Evolutionary conservation across 768 basidiomycete species (phyloP).

Genomic region (Aureoboletus auriporus): DNA sequence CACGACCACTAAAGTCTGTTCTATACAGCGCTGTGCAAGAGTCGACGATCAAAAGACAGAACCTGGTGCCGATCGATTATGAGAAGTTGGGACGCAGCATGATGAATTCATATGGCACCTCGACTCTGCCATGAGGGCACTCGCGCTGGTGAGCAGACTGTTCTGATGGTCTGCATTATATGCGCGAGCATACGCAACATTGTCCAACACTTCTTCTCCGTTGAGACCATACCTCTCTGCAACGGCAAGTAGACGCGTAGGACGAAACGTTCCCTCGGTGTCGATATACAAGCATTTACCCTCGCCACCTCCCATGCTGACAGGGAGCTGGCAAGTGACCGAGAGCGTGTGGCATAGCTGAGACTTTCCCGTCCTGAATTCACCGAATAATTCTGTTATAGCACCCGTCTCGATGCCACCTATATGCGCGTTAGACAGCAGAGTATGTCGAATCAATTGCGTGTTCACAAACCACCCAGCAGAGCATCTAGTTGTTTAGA

Average conservation of each 20-base stretch:
- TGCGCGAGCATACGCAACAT: constrained; percentile 96
- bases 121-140: constrained; percentile 99
- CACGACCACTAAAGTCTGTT: constrained; percentile 93
- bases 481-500: constrained; percentile 95
- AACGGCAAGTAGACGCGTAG: constrained; percentile 88
- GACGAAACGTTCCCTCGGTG: constrained; percentile 98
- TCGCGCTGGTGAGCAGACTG: constrained; percentile 82
- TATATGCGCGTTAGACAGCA: constrained; percentile 28
- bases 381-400: constrained; percentile 97
- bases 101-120: constrained; percentile 50
- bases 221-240: constrained; percentile 96
- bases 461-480: constrained; percentile 65
- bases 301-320: constrained; percentile 97
- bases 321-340: constrained; percentile 95
- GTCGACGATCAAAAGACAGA: constrained; percentile 94
- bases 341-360: constrained; percentile 98
- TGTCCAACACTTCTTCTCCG: constrained; percentile 96
- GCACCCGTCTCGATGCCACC: constrained; percentile 98
- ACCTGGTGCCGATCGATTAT: constrained; percentile 45
- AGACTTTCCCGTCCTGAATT: constrained; percentile 97
- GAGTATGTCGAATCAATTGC: not conserved
- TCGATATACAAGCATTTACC: constrained; percentile 99
- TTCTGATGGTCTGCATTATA: constrained; percentile 99
- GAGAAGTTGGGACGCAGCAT: not conserved
- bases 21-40: constrained; percentile 95